These are phyloP conservation scores for Candida alai DNA, from an alignment of 805 yeast genomes.

Conservation along the genomic window DNA sequence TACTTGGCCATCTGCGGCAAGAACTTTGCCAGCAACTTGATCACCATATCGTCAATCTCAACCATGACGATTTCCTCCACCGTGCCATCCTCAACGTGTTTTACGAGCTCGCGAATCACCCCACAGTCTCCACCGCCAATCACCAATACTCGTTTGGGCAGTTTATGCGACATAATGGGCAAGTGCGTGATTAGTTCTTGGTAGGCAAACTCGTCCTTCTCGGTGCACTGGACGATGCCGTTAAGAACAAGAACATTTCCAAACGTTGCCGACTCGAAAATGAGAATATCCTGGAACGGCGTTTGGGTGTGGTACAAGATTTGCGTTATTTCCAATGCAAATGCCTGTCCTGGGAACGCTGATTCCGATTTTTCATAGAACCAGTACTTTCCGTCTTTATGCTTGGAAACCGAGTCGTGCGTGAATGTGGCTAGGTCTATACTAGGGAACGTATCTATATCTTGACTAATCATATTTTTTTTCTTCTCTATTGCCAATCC, in stretches of 20 bases:
- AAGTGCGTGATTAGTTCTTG: conserved; percentile 89
- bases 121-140: conserved; percentile 98
- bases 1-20: conserved; percentile 73
- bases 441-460: conserved; percentile 4
- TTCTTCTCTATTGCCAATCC: too few relatives aligned
- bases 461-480: too few relatives aligned
- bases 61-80: conserved; percentile 69
- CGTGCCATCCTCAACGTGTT: conserved; percentile 51
- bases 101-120: conserved; percentile 81
- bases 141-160: conserved; percentile 74
- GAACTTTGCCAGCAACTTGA: conserved; percentile 64
- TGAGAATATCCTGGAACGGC: conserved; percentile 75
- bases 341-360: conserved; percentile 84
- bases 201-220: conserved; percentile 88
- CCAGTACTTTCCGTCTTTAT: conserved; percentile 49
- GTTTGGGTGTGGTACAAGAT: conserved; percentile 67
- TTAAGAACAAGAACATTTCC: conserved; percentile 89
- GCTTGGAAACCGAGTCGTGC: conserved; percentile 24
- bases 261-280: conserved; percentile 68
- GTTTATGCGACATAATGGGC: conserved; percentile 72
- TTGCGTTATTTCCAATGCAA: conserved; percentile 58
- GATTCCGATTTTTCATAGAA: conserved; percentile 71
- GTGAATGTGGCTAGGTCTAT: conserved; percentile 16
- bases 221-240: conserved; percentile 89
- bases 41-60: conserved; percentile 87